A percentile compares a stretch with the other conserved stretches of the same genome.
Evolutionary conservation across 768 basidiomycete genomes (phyloP).

Genomic region (Amanita jacksonii): DNA sequence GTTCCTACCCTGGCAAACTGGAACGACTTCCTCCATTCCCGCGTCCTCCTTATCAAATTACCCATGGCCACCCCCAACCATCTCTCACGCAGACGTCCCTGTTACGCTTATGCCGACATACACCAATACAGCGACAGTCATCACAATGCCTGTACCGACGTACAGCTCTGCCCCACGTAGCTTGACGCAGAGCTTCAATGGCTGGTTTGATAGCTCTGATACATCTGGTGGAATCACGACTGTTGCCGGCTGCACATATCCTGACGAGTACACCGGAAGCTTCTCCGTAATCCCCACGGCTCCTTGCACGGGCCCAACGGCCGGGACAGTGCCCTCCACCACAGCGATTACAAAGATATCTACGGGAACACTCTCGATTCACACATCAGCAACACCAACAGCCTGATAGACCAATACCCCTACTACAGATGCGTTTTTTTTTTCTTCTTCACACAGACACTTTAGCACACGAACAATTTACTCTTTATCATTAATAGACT

Average conservation of each 20-base stretch:
- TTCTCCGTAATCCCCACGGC: conserved; percentile 18
- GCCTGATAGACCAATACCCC: not conserved
- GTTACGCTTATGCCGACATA: conserved; percentile 42
- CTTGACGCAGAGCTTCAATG: conserved; percentile 27
- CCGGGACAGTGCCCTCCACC: not conserved
- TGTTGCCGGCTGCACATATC: conserved; percentile 39
- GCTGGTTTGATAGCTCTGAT: conserved; percentile 38
- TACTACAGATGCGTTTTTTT: not conserved
- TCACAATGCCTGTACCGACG: conserved; percentile 32
- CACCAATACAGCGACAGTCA: conserved; percentile 47
- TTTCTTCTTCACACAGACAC: no score
- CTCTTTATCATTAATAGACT: no score
- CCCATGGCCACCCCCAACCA: conserved; percentile 48
- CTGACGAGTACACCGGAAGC: conserved; percentile 21
- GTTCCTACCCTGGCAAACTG: conserved; percentile 47
- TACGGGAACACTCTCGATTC: not conserved
- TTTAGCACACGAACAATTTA: no score
- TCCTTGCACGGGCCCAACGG: conserved; percentile 16
- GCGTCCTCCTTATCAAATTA: conserved; percentile 24
- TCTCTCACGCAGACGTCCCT: conserved; percentile 31
- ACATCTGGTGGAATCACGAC: conserved; percentile 25
- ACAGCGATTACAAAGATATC: not conserved
- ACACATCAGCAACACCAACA: not conserved
- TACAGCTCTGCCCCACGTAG: conserved; percentile 24
- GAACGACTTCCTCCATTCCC: conserved; percentile 42